Percentiles rank a stretch among this genome's conserved stretches.
These are phyloP conservation scores for Opeltia flavorubescens DNA, from an alignment of 495 filamentous ascomycete genomes.

Conservation along the genomic window DNA sequence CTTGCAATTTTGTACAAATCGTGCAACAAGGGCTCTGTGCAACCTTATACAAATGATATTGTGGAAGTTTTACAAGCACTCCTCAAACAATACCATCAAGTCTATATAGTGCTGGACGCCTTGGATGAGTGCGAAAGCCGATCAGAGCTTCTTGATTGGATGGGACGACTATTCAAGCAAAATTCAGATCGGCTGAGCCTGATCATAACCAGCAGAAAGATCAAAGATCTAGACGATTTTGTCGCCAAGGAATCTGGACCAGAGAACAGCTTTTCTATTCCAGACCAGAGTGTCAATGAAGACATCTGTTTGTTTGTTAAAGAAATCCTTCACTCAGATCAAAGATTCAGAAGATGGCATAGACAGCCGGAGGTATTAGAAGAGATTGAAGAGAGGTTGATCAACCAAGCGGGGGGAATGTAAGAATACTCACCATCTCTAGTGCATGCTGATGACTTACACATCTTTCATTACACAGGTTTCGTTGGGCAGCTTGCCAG, in stretches of 20 bases:
- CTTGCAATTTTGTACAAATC: slow-evolving; percentile 4
- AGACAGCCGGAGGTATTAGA: not conserved
- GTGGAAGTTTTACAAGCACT: slow-evolving; percentile 10
- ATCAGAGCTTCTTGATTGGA: not conserved
- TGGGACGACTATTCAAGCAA: slow-evolving; percentile 10
- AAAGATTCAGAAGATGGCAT: slow-evolving; percentile 19
- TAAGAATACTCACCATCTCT: slow-evolving; percentile 10
- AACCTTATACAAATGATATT: slow-evolving; percentile 4
- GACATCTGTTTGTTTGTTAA: slow-evolving; percentile 23
- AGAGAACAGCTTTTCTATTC: slow-evolving; percentile 5
- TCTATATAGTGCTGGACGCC: slow-evolving; percentile 19
- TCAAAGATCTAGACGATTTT: slow-evolving; percentile 18
- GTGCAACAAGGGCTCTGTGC: slow-evolving; percentile 5
- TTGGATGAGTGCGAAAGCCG: slow-evolving; percentile 5
- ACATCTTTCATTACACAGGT: slow-evolving; percentile 20
- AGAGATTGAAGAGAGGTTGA: slow-evolving; percentile 17
- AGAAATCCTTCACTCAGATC: slow-evolving; percentile 16
- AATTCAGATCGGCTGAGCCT: slow-evolving; percentile 22
- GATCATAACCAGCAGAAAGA: slow-evolving; percentile 24
- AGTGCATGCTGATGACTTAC: slow-evolving; percentile 6
- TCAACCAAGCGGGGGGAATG: slow-evolving; percentile 22
- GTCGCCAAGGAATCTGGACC: slow-evolving; percentile 2
- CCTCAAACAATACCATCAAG: slow-evolving; percentile 10
- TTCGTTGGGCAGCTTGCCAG: slow-evolving; percentile 27
- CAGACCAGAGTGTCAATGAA: slow-evolving; percentile 10